Evolutionary conservation across 257 asterid species (phyloP), one percentile per base, ranked within the genome.

Genomic region (Osmanthus fragrans): DNA sequence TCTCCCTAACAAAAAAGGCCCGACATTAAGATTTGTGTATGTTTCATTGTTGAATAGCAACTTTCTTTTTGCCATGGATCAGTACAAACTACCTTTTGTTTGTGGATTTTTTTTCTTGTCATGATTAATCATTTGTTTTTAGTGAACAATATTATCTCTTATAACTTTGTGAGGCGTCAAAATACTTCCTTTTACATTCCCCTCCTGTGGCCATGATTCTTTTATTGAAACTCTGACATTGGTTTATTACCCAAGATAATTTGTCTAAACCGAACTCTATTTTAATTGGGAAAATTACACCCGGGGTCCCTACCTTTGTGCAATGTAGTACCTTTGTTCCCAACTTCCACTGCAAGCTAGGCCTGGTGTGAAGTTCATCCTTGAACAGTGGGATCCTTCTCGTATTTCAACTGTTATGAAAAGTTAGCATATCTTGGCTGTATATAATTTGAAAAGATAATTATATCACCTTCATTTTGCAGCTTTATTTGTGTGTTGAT

Each of bases 401-500:
- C 69, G 0, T 63, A 2, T 63, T 63, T 63, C 69, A 18, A 9
- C 69, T 63, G 19, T 63, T 3, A 56, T 7, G 25, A 56, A 56
- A 56, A 21, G 3, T 56, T 18, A 56, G 65, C 27, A n/a, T 56
- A 19, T 56, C 58, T 47, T 47, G 58, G 58, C n/a, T 47, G 58
- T 47, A 36, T 47, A 36, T 68, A 68, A 68, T 6, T 33, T 68
- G 39, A n/a, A 33, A 68, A 16, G 36, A 16, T 45, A 60, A 13
- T 11, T 36, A 64, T 73, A 10, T 60, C 2, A 13, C 51, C 51
- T 42, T 34, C 5, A 69, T 69, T 69, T 69, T 51, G 32, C 74
- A 68, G 78, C 71, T 77, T 49, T 63, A 72, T 76, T 74, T 56
- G 74, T 79, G 79, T 30, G 77, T 73, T 4, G 29, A 51, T 69